Evolutionary conservation across 257 asterid genomes (phyloP).

Genomic region (Solanum neorickii): DNA sequence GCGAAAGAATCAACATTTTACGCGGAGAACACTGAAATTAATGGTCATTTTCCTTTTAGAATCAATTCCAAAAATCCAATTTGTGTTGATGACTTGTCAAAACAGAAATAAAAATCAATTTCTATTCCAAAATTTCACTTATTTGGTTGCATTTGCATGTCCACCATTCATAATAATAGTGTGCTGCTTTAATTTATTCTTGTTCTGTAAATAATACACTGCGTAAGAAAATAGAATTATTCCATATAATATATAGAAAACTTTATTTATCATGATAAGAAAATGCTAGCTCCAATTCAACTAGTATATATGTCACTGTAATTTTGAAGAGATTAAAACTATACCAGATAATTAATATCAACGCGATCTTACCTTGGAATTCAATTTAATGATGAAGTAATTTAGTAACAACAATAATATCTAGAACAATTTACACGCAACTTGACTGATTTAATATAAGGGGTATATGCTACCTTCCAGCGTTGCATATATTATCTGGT

Average conservation of each 20-base stretch:
- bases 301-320: not conserved
- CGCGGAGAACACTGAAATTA: not conserved
- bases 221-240: not conserved
- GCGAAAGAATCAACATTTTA: not conserved
- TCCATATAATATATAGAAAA: not conserved
- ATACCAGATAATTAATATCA: not conserved
- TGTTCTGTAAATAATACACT: not conserved
- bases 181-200: not conserved
- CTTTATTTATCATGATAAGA: not conserved
- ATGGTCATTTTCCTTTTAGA: not conserved
- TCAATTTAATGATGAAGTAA: not conserved
- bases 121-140: not conserved
- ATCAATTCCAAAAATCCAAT: not conserved
- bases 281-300: not conserved
- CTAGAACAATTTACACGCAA: not conserved
- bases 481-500: not conserved
- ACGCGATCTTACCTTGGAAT: not conserved
- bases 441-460: not conserved
- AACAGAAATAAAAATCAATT: not conserved
- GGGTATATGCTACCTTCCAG: too few relatives aligned
- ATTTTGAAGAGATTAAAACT: not conserved
- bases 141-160: not conserved
- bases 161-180: not conserved
- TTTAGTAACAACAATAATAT: too few relatives aligned
- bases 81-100: not conserved